These are phyloP conservation scores for Elongisporangium anandrum DNA, from an alignment of 352 stramenopile genomes.

Conservation along the genomic window DNA sequence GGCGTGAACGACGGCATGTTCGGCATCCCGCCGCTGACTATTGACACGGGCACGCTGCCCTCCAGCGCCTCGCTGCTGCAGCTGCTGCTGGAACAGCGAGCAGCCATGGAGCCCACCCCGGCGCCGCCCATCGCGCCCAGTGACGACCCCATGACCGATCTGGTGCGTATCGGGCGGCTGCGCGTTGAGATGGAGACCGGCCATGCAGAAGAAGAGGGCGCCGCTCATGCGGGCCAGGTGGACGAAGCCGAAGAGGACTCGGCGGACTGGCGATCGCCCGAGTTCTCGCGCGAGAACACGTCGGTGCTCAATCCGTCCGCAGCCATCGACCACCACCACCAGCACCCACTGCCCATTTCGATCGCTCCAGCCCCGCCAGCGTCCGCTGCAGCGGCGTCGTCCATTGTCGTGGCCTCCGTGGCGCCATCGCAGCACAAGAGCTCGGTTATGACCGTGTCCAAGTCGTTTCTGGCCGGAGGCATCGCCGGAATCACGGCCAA, in stretches of 20 bases:
- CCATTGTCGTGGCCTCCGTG: constrained; percentile 7
- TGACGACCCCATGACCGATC: neutral
- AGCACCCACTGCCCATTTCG: neutral
- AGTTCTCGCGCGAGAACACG: neutral
- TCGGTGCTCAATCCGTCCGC: neutral
- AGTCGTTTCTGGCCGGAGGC: constrained; percentile 77
- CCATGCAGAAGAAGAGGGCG: neutral
- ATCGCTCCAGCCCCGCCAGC: neutral
- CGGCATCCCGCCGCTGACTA: constrained; percentile 35
- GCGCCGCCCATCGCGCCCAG: neutral
- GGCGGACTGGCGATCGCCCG: neutral
- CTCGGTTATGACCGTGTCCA: constrained; percentile 68
- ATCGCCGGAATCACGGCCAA: constrained; percentile 75
- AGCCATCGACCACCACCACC: neutral
- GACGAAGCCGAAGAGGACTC: constrained; percentile 1
- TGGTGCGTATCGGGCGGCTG: neutral
- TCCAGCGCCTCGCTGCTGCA: constrained; percentile 5
- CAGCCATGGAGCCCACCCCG: neutral
- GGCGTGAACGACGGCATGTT: constrained; percentile 71
- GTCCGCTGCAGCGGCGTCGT: neutral
- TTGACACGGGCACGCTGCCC: constrained; percentile 15
- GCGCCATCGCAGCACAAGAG: constrained; percentile 18
- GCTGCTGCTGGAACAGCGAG: constrained; percentile 12
- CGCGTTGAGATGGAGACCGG: neutral
- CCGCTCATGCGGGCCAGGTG: neutral